Conservation (phyloP, 2,329 filamentous ascomycete genomes). For the Coniochaeta prunicola region DNA sequence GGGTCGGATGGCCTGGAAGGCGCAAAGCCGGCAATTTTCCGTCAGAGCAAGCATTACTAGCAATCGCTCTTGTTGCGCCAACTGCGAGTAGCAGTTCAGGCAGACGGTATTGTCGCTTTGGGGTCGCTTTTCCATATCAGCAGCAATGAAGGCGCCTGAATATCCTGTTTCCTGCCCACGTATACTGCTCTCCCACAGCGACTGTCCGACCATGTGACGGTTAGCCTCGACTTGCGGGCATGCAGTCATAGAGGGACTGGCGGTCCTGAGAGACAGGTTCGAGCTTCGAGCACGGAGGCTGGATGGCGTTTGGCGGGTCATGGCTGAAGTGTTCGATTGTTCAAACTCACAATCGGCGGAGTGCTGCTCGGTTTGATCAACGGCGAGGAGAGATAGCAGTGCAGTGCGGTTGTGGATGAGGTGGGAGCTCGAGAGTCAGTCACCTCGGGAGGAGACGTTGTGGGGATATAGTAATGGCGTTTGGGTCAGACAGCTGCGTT, state of each 20-base stretch:
- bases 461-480: too few relatives aligned
- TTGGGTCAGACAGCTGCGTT: neutral
- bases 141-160: slow-evolving; percentile 33
- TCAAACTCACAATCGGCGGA: neutral
- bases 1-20: slow-evolving; percentile 31
- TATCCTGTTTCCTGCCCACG: slow-evolving; percentile 8
- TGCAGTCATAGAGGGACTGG: neutral
- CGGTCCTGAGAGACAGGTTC: slow-evolving; percentile 36
- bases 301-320: slow-evolving; percentile 38
- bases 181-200: neutral
- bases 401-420: neutral
- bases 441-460: neutral
- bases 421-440: neutral
- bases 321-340: slow-evolving; percentile 12
- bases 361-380: neutral
- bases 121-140: slow-evolving; percentile 30
- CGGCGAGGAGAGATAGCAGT: neutral
- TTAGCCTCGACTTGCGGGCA: neutral
- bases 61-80: slow-evolving; percentile 23
- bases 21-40: slow-evolving; percentile 26
- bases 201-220: neutral
- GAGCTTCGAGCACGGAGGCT: slow-evolving; percentile 36
- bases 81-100: slow-evolving; percentile 28
- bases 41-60: slow-evolving; percentile 9
- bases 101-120: slow-evolving; percentile 27